Percentiles rank a stretch among this genome's conserved stretches.
These are phyloP conservation scores for Clonostachys sp. DNA, from an alignment of 2,329 filamentous ascomycete genomes.

Conservation along the genomic window DNA sequence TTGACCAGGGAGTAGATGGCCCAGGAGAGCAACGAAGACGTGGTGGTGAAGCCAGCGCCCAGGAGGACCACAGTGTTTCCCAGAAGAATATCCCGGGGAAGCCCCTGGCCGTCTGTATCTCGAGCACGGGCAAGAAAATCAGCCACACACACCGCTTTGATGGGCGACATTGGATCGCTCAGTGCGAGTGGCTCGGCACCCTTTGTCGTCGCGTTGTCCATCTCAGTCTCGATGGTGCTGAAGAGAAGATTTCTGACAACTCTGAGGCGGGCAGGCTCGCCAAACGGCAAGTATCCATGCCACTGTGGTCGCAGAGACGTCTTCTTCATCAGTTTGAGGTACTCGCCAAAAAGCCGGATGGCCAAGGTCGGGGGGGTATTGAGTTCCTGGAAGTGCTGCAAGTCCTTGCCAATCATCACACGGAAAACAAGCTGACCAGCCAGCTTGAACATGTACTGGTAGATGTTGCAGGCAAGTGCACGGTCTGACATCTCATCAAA, in stretches of 20 bases:
- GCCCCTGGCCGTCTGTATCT: slow-evolving; percentile 48
- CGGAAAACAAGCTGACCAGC: slow-evolving; percentile 38
- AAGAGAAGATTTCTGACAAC: slow-evolving; percentile 16
- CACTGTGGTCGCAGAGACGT: slow-evolving; percentile 43
- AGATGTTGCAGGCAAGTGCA: slow-evolving; percentile 41
- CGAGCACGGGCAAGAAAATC: slow-evolving; percentile 50
- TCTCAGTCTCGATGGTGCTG: slow-evolving; percentile 28
- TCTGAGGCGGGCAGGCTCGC: slow-evolving; percentile 41
- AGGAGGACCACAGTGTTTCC: slow-evolving; percentile 41
- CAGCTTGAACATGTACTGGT: slow-evolving; percentile 44
- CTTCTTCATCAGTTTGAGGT: slow-evolving; percentile 54
- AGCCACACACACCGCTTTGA: slow-evolving; percentile 11
- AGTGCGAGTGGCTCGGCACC: not conserved
- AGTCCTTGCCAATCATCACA: slow-evolving; percentile 38
- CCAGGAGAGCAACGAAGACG: slow-evolving; percentile 54
- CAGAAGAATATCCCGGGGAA: slow-evolving; percentile 29
- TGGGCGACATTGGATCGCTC: not conserved
- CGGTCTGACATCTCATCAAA: slow-evolving; percentile 45
- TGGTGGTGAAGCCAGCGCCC: slow-evolving; percentile 58
- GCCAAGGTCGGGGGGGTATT: slow-evolving; percentile 46
- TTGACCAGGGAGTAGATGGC: slow-evolving; percentile 46
- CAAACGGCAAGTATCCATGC: slow-evolving; percentile 54
- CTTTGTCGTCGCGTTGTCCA: slow-evolving; percentile 19
- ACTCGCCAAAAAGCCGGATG: slow-evolving; percentile 42
- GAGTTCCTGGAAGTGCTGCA: slow-evolving; percentile 33